A percentile compares a stretch with the other conserved stretches of the same genome.
Conservation (phyloP, 2,329 filamentous ascomycete genomes). For the Epichloe bromicola region DNA sequence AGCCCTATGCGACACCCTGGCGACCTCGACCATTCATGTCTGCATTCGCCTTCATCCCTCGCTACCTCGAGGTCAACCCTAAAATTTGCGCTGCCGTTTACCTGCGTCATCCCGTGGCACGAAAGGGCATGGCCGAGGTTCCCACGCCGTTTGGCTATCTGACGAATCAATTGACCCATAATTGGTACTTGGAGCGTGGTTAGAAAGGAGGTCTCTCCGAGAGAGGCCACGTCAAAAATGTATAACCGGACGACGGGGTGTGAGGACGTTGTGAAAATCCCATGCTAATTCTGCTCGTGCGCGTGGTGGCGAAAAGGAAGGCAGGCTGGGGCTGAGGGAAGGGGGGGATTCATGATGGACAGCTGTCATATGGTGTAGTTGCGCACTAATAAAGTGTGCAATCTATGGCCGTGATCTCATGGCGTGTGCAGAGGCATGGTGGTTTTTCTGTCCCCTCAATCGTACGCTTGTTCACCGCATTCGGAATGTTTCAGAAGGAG, state of each 20-base stretch:
- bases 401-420: not conserved
- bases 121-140: conserved; percentile 67
- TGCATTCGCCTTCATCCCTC: conserved; percentile 86
- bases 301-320: not conserved
- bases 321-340: not conserved
- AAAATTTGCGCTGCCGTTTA: conserved; percentile 95
- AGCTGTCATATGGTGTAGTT: not conserved
- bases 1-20: conserved; percentile 91
- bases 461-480: not conserved
- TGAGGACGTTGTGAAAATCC: not conserved
- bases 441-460: not conserved
- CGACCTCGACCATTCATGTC: conserved; percentile 73
- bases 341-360: not conserved
- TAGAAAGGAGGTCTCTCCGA: conserved; percentile 25
- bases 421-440: not conserved
- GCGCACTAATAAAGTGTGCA: not conserved
- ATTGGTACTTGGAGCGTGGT: conserved; percentile 82
- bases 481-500: not conserved
- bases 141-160: conserved; percentile 66
- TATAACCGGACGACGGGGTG: not conserved
- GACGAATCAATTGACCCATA: conserved; percentile 71
- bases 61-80: conserved; percentile 95
- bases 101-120: conserved; percentile 80
- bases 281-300: not conserved
- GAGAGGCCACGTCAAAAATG: no score